phyloP scores from a whole-genome alignment of 2,329 filamentous ascomycete genomes.

The Rhinocladiella mackenziei region DNA sequence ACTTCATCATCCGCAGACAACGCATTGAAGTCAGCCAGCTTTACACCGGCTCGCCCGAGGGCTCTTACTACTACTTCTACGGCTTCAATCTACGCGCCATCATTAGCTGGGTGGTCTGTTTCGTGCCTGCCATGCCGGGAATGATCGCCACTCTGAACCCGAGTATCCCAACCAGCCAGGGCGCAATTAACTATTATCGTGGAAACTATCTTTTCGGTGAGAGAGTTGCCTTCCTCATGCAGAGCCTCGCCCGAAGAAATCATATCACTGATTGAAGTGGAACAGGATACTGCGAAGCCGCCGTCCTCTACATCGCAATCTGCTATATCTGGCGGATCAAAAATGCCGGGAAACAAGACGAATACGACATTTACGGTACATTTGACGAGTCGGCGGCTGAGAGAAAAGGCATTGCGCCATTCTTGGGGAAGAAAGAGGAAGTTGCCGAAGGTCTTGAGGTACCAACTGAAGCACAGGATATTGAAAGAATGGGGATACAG shows the following conservation, averaged over 20 bases:
- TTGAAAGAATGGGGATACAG: too few species aligned
- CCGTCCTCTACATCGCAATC: too few species aligned
- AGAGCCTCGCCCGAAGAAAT: not conserved
- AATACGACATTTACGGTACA: conserved; percentile 5
- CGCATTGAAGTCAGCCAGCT: conserved; percentile 43
- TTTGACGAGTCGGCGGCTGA: not conserved
- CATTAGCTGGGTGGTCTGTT: conserved; percentile 12
- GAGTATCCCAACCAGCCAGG: not conserved
- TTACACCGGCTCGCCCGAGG: conserved; percentile 34
- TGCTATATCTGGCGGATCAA: conserved; percentile 3
- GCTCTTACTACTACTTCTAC: conserved; percentile 40
- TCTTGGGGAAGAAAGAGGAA: too few species aligned
- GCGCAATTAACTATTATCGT: conserved; percentile 2
- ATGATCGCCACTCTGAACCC: conserved; percentile 46
- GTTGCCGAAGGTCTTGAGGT: not conserved
- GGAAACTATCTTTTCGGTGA: conserved; percentile 4
- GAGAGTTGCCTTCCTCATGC: not conserved
- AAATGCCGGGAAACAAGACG: conserved; percentile 3
- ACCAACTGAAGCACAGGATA: too few species aligned
- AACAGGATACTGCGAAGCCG: too few species aligned
- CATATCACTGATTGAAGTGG: not conserved
- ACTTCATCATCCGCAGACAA: conserved; percentile 42
- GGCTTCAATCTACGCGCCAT: conserved; percentile 45
- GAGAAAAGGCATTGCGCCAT: conserved; percentile 3
- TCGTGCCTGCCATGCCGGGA: conserved; percentile 7